Evolutionary conservation across 176 grass and related monocot genomes (phyloP).

Genomic region (Carex pumila): DNA sequence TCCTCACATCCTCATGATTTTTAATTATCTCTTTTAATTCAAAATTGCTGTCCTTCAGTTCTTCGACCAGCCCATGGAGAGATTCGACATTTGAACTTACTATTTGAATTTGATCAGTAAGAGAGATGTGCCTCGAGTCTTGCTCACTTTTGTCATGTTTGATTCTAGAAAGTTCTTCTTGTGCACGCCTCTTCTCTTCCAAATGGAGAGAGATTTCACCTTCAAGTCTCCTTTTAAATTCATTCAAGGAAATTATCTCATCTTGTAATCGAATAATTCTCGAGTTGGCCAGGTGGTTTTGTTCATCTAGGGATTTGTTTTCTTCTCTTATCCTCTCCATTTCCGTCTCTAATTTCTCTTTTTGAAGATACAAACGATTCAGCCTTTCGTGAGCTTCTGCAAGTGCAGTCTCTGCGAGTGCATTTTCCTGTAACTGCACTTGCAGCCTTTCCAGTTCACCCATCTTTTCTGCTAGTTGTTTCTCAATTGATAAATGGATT

Average conservation of each 20-base stretch:
- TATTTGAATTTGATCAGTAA: constrained; percentile 67
- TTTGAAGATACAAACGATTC: constrained; percentile 1
- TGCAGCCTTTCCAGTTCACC: constrained; percentile 8
- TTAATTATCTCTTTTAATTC: constrained; percentile 81
- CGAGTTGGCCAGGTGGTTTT: constrained; percentile 53
- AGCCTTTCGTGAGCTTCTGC: constrained; percentile 14
- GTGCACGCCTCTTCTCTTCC: constrained; percentile 64
- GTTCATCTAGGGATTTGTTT: constrained; percentile 55
- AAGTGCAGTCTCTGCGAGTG: constrained; percentile 5
- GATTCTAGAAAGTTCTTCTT: constrained; percentile 55
- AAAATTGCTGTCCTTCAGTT: constrained; percentile 68
- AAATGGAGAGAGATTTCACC: constrained; percentile 49
- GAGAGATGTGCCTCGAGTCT: constrained; percentile 48
- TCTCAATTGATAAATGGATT: constrained; percentile 4
- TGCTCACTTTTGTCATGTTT: constrained; percentile 56
- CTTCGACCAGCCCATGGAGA: constrained; percentile 61
- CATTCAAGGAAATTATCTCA: constrained; percentile 81
- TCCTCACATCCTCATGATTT: constrained; percentile 48
- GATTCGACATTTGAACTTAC: constrained; percentile 71
- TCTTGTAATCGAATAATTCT: constrained; percentile 76
- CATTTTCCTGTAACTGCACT: constrained; percentile 2
- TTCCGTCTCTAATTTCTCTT: constrained; percentile 33
- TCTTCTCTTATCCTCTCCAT: constrained; percentile 42
- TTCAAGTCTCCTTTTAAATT: constrained; percentile 46
- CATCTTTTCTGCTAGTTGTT: background rate